phyloP scores from a whole-genome alignment of 768 basidiomycete species.

The Russula dissimulans region DNA sequence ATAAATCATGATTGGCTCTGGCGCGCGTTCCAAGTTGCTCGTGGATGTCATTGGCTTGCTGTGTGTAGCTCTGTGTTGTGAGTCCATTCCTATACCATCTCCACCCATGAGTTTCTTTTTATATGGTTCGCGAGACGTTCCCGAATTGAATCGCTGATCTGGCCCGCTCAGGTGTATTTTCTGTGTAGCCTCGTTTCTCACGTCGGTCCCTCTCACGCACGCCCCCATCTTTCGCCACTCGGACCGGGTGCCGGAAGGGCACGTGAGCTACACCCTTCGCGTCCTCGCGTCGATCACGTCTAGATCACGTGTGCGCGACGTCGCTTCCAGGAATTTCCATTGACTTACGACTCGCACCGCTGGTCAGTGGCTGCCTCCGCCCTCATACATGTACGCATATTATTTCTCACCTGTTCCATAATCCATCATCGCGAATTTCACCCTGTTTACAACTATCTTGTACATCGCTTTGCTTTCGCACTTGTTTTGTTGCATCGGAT shows the following conservation, averaged over 20 bases:
- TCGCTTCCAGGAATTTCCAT: neutral
- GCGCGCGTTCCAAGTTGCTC: neutral
- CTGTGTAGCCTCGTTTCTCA: neutral
- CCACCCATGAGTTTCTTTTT: neutral
- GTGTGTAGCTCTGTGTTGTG: neutral
- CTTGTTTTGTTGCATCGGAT: constrained; percentile 14
- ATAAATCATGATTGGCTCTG: constrained; percentile 4
- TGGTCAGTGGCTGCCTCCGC: neutral
- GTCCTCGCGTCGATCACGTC: constrained; percentile 9
- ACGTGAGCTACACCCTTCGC: constrained; percentile 1
- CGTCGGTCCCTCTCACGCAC: no score
- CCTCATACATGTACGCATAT: neutral
- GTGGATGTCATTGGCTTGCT: no score
- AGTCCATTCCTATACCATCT: neutral
- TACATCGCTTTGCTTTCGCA: constrained; percentile 16
- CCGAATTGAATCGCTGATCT: neutral
- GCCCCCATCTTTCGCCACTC: neutral
- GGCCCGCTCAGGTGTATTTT: constrained; percentile 1
- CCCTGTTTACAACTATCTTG: constrained; percentile 1
- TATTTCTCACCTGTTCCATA: neutral
- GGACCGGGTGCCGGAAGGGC: neutral
- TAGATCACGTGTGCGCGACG: constrained; percentile 13
- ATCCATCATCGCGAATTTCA: neutral
- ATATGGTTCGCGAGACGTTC: neutral
- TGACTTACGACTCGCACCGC: no score